These are phyloP conservation scores for Lasiodiplodia sp. DNA, from an alignment of 2,329 filamentous ascomycete species.

Conservation along the genomic window DNA sequence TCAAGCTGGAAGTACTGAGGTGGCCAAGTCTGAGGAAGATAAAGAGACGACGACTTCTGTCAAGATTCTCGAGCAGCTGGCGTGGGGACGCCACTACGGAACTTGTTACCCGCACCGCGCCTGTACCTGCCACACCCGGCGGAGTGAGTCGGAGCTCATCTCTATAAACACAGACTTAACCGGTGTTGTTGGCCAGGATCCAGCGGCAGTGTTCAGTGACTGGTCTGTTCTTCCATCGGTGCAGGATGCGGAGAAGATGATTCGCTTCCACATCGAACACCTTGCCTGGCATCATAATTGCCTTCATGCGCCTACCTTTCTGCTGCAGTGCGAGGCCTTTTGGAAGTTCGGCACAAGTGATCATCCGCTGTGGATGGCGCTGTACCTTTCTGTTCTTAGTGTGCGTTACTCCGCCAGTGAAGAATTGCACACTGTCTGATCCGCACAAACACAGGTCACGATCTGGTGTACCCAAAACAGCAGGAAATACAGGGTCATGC, in stretches of 20 bases:
- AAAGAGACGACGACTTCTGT: neutral
- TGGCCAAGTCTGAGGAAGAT: neutral
- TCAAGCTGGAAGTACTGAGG: neutral
- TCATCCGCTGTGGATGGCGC: neutral
- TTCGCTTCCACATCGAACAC: neutral
- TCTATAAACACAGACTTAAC: neutral
- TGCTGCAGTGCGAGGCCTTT: neutral
- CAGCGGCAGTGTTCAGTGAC: neutral
- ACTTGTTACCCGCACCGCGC: constrained; percentile 2
- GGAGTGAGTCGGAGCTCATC: neutral
- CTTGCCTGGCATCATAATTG: neutral
- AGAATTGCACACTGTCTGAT: neutral
- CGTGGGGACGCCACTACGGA: neutral
- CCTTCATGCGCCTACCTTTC: neutral
- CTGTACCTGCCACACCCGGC: neutral
- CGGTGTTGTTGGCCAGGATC: neutral
- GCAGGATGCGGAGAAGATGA: neutral
- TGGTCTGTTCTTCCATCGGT: neutral
- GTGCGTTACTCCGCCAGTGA: neutral
- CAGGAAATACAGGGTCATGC: neutral
- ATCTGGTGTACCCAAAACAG: neutral
- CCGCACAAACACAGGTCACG: neutral
- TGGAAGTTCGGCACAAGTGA: neutral
- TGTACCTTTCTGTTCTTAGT: neutral
- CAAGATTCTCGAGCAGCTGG: neutral